A percentile compares a stretch with the other conserved stretches of the same genome.
Conservation (phyloP, 2,329 filamentous ascomycete genomes). For the Stenocarpella maydis region DNA sequence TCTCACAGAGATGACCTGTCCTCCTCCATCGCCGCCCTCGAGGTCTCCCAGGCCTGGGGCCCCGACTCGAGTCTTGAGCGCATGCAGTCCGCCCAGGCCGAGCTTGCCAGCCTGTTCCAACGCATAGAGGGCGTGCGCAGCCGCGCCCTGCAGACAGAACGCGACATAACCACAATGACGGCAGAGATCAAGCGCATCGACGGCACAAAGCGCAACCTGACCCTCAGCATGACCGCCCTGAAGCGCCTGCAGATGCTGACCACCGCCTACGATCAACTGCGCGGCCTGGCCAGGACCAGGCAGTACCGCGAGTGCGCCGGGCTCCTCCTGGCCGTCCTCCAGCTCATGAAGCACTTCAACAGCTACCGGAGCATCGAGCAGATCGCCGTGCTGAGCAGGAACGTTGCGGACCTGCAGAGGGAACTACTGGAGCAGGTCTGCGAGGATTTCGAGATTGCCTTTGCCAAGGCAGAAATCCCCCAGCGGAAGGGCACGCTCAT, state of each 20-base stretch:
- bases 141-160: conserved; percentile 89
- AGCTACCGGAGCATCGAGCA: conserved; percentile 98
- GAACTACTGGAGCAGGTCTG: conserved; percentile 97
- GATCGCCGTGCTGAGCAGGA: conserved; percentile 90
- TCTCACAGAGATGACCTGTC: conserved; percentile 84
- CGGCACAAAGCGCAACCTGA: conserved; percentile 95
- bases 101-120: conserved; percentile 88
- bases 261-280: conserved; percentile 96
- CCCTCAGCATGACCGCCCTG: conserved; percentile 95
- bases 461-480: conserved; percentile 85
- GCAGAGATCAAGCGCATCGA: conserved; percentile 98
- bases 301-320: conserved; percentile 97
- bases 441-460: conserved; percentile 96
- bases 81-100: conserved; percentile 89
- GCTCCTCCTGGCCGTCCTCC: conserved; percentile 90
- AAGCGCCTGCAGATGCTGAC: conserved; percentile 99
- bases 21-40: conserved; percentile 75
- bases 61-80: conserved; percentile 88
- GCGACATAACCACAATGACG: conserved; percentile 97
- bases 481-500: conserved; percentile 74
- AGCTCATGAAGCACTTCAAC: conserved; percentile 98
- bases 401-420: conserved; percentile 91
- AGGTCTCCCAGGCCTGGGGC: conserved; percentile 81
- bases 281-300: conserved; percentile 80
- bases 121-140: conserved; percentile 94